Conservation (phyloP, 208 protist species). For the Trypanosoma melophagium region DNA sequence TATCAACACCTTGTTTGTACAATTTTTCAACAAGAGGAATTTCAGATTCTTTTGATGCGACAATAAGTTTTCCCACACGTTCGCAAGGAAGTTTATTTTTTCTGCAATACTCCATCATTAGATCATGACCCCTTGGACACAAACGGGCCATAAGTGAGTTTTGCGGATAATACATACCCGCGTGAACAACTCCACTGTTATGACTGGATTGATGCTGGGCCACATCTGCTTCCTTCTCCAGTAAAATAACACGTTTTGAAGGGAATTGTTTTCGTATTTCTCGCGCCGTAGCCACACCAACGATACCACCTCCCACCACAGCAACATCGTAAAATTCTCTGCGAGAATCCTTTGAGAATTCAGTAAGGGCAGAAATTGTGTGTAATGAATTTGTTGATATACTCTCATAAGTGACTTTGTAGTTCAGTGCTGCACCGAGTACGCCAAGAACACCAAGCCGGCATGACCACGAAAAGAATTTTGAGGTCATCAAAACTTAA, state of each 20-base stretch:
- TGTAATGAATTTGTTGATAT: constrained; percentile 32
- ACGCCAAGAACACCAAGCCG: constrained; percentile 41
- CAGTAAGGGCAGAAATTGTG: constrained; percentile 36
- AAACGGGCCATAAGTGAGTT: constrained; percentile 74
- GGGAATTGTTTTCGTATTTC: constrained; percentile 69
- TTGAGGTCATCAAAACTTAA: constrained; percentile 1
- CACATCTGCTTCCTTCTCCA: constrained; percentile 88
- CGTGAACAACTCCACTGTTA: constrained; percentile 92
- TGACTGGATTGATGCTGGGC: constrained; percentile 89
- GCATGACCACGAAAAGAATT: constrained; percentile 26
- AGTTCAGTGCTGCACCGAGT: constrained; percentile 40
- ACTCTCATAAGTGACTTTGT: constrained; percentile 48
- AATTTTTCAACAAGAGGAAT: constrained; percentile 57
- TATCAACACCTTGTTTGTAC: constrained; percentile 75
- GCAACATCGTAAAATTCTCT: constrained; percentile 84
- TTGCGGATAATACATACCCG: constrained; percentile 91
- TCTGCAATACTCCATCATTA: constrained; percentile 88
- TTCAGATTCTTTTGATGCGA: constrained; percentile 65
- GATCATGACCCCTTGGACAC: constrained; percentile 80
- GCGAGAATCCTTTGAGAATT: constrained; percentile 43
- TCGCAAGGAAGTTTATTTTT: constrained; percentile 82
- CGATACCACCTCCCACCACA: constrained; percentile 88
- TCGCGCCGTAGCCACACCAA: constrained; percentile 76
- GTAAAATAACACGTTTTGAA: constrained; percentile 68
- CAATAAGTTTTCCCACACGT: constrained; percentile 89